Evolutionary conservation across 768 basidiomycete species (phyloP), one percentile per base, ranked within the genome.

Genomic region (Russula griseocarnosa): DNA sequence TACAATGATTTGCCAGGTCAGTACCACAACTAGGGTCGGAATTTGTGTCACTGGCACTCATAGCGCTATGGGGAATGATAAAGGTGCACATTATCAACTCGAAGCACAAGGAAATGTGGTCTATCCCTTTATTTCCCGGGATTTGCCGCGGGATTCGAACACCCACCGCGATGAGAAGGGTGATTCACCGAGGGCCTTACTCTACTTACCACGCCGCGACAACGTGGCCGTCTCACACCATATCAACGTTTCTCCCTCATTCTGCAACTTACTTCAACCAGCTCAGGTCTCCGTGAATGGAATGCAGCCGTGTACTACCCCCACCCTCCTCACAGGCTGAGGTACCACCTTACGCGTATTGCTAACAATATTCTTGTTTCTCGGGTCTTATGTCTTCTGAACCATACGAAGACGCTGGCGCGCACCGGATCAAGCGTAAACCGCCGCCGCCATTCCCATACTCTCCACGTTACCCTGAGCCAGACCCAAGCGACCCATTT

Each of bases 401-500:
- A 10, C 26, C n/a, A 1, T 4, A 32, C 40, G 55, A 56, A 52
- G 66, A 65, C 46, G 24, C 26, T 42, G 38, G 42, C 34, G 30
- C 59, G 50, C 61, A 26, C 28, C 65, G 62, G 42, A 72, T 83
- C 68, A 81, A 74, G 70, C 82, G 86, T 60, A 87, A 87, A 69
- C 85, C 83, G 6, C 76, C 83, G 3, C 86, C 86, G 7, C 71
- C 75, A 52, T 76, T 84, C 60, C 80, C 81, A 55, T 72, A 79
- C 68, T 78, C 81, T 11, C 70, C 78, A 58, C 78, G 83, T 46
- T 90, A 88, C 71, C 88, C 88, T 5, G 73, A 77, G 2, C 86
- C 86, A 34, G 88, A 90, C 73, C 86, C 86, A 24, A 71, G 70
- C 20, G 86, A 90, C 71, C 88, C 88, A 1, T 88, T 88, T 66